Conservation (phyloP, 2,329 filamentous ascomycete species). For the Sclerotinia spermophila region DNA sequence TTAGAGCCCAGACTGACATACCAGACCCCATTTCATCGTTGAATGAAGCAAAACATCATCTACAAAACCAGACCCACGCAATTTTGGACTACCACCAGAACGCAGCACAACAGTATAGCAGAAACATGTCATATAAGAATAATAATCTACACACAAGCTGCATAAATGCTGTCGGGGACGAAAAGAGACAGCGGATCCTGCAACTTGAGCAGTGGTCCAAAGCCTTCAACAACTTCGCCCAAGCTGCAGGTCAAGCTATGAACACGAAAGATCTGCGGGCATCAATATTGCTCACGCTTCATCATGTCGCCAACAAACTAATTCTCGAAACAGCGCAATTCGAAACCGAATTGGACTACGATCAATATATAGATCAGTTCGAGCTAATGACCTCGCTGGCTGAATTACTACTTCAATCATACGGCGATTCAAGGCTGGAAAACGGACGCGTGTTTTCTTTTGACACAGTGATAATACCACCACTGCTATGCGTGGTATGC, state of each 20-base stretch:
- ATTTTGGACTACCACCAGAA: neutral
- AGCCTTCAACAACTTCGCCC: neutral
- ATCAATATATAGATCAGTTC: slow-evolving; percentile 10
- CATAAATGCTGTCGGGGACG: neutral
- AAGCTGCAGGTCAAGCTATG: neutral
- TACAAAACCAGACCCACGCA: slow-evolving; percentile 6
- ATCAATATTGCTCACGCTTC: slow-evolving; percentile 3
- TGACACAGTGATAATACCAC: slow-evolving; percentile 2
- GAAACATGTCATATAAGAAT: accelerated
- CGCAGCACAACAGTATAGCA: neutral
- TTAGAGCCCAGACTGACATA: neutral
- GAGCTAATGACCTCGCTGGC: slow-evolving; percentile 17
- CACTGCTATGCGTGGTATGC: slow-evolving; percentile 6
- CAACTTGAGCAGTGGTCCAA: slow-evolving; percentile 10
- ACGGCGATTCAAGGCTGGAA: neutral
- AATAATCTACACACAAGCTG: neutral
- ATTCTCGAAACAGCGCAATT: slow-evolving; percentile 10
- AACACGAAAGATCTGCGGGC: slow-evolving; percentile 1
- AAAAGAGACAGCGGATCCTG: neutral
- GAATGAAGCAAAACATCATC: slow-evolving; percentile 3
- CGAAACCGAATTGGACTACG: slow-evolving; percentile 13
- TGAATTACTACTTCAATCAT: slow-evolving; percentile 10
- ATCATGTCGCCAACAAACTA: neutral
- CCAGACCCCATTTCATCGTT: neutral
- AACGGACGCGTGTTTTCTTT: slow-evolving; percentile 5